phyloP scores from a whole-genome alignment of 345 rosid species.

The Clarkia xantiana region DNA sequence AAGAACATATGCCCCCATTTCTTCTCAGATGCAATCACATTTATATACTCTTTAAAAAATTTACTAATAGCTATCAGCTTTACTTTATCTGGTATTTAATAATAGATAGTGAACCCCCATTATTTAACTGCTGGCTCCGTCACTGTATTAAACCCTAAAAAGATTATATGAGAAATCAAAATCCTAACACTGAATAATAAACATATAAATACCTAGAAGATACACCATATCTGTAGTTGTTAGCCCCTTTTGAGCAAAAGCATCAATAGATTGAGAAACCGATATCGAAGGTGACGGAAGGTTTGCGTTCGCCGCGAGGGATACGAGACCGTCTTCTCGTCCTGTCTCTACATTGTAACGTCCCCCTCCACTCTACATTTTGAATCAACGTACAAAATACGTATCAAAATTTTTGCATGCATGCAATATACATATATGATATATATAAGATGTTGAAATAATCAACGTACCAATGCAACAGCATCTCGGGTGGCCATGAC shows the following conservation, averaged over 20 bases:
- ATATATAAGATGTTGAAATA: neutral
- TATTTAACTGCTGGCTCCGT: no score
- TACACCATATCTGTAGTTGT: slow-evolving; percentile 30
- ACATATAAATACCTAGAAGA: slow-evolving; percentile 45
- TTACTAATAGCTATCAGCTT: no score
- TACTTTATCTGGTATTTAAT: no score
- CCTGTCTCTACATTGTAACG: slow-evolving; percentile 46
- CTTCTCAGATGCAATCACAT: no score
- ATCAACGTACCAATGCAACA: slow-evolving; percentile 18
- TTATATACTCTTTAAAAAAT: no score
- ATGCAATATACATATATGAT: neutral
- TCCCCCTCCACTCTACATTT: slow-evolving; percentile 26
- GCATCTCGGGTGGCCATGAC: slow-evolving; percentile 49
- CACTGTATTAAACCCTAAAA: no score
- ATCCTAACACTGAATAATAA: neutral
- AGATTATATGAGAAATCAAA: neutral
- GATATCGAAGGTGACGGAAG: slow-evolving; percentile 35
- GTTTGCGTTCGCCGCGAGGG: slow-evolving; percentile 21
- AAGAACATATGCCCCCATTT: no score
- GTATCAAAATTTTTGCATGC: neutral
- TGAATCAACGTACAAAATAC: no score
- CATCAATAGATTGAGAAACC: slow-evolving; percentile 24
- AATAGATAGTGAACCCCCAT: no score
- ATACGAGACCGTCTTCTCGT: slow-evolving; percentile 40
- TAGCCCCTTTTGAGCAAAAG: slow-evolving; percentile 26